A percentile compares a stretch with the other conserved stretches of the same genome.
These are phyloP conservation scores for Tolypocladium amazonense DNA, from an alignment of 2,329 filamentous ascomycete genomes.

Conservation along the genomic window DNA sequence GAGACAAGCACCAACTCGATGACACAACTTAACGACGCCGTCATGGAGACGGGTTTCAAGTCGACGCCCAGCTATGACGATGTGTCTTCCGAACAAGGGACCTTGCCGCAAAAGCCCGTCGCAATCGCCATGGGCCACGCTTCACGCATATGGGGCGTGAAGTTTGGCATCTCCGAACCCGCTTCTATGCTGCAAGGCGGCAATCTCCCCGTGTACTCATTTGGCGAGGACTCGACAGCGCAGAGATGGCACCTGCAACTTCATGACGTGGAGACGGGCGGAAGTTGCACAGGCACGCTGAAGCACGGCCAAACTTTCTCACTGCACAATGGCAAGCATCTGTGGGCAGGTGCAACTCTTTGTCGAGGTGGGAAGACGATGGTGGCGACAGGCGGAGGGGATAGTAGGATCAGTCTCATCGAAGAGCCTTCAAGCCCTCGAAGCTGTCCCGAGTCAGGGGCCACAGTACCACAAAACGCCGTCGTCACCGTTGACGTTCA, in stretches of 20 bases:
- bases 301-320: conserved; percentile 44
- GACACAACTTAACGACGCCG: not conserved
- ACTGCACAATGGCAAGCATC: conserved; percentile 76
- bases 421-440: conserved; percentile 8
- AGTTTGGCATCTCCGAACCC: conserved; percentile 39
- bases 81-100: conserved; percentile 2
- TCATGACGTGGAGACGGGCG: conserved; percentile 3
- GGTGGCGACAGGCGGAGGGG: conserved; percentile 72
- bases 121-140: conserved; percentile 75
- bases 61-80: conserved; percentile 13
- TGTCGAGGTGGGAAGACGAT: conserved; percentile 20
- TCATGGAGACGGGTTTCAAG: conserved; percentile 51
- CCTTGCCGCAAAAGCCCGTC: conserved; percentile 32
- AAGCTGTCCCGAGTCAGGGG: not conserved
- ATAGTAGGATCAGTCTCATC: conserved; percentile 55
- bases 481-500: conserved; percentile 18
- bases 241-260: conserved; percentile 57
- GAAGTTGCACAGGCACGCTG: conserved; percentile 22
- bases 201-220: conserved; percentile 48
- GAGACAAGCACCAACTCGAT: not conserved
- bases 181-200: conserved; percentile 8
- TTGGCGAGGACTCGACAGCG: conserved; percentile 74
- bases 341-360: conserved; percentile 61
- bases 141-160: conserved; percentile 82
- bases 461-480: not conserved